These are phyloP conservation scores for Cladosporium sp. DNA, from an alignment of 2,329 filamentous ascomycete species.

Conservation along the genomic window DNA sequence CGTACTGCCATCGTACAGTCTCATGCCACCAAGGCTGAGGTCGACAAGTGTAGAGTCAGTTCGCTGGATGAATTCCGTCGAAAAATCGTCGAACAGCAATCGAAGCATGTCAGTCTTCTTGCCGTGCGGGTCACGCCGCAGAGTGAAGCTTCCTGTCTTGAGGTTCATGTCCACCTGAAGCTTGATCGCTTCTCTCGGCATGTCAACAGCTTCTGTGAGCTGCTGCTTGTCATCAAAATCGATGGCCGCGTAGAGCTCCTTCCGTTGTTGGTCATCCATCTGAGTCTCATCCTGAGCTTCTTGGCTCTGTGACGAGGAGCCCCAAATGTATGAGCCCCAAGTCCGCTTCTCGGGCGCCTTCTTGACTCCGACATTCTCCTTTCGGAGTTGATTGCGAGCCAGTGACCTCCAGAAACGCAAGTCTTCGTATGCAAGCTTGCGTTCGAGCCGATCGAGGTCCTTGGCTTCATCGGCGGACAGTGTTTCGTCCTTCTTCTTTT, in stretches of 20 bases:
- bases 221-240: constrained; percentile 97
- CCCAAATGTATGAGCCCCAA: constrained; percentile 92
- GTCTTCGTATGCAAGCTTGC: constrained; percentile 88
- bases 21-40: constrained; percentile 82
- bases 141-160: constrained; percentile 91
- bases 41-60: constrained; percentile 87
- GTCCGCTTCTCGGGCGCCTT: constrained; percentile 69
- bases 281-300: constrained; percentile 70
- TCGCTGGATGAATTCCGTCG: constrained; percentile 79
- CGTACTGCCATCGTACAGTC: constrained; percentile 93
- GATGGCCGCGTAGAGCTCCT: constrained; percentile 94
- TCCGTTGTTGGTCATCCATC: constrained; percentile 91
- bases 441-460: constrained; percentile 70
- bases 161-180: constrained; percentile 87
- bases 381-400: constrained; percentile 87
- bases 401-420: constrained; percentile 94
- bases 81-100: constrained; percentile 90
- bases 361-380: constrained; percentile 86
- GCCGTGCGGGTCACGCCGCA: constrained; percentile 79
- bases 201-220: constrained; percentile 78
- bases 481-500: constrained; percentile 65
- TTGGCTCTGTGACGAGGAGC: constrained; percentile 51
- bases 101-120: constrained; percentile 75
- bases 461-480: constrained; percentile 64
- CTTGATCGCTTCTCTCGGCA: constrained; percentile 86